Base-by-base conservation (phyloP, 495 filamentous ascomycete genomes). In the Venustampulla echinocandica region DNA sequence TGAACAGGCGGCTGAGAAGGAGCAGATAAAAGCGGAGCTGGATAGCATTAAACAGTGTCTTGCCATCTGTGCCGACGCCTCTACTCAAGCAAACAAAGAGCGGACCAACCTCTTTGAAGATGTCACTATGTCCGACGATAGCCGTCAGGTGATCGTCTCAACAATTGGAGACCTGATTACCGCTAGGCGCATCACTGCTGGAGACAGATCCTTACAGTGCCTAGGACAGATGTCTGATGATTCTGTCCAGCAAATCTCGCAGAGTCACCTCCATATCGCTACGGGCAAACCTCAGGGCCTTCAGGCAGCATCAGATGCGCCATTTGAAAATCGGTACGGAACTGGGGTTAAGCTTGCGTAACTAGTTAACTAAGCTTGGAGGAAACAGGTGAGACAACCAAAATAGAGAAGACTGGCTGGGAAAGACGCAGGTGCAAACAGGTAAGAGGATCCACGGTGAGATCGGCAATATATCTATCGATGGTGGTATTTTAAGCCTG, bases 151-250 rank as follows among this genome's bases (percentile, higher is more conserved):
- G 13, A n/a, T 65, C 33, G 53, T 65, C 25, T 68, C 61, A 34
- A 65, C 63, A 13, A 36, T 64, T 32, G 61, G 63, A 34, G 63
- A 60, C 28, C 47, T 68, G 14, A 57, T 68, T 4, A 49, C 56
- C 38, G 63, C 59, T 2, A 65, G 54, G 44, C 53, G 50, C 19
- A 48, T 65, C 24, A 52, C 52, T 35, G 59, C 45, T 41, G 61
- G 61, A 14, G 27, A 25, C 20, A 51, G 52, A 39, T 62, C 62
- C 15, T 48, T 51, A 6, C 57, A 61, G 37, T 49, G 48, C 47
- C 33, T 67, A 15, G 61, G 62, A 32, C 50, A 57, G 43, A 45
- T 57, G 46, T 54, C 50, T 30, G 47, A 57, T 51, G 51, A 57
- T 19, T 43, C 50, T 42, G 22, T 57, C 33, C 54, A 57, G 46